A percentile compares a stretch with the other conserved stretches of the same genome.
Evolutionary conservation across 805 yeast genomes (phyloP).

Genomic region (Pichia kluyveri): DNA sequence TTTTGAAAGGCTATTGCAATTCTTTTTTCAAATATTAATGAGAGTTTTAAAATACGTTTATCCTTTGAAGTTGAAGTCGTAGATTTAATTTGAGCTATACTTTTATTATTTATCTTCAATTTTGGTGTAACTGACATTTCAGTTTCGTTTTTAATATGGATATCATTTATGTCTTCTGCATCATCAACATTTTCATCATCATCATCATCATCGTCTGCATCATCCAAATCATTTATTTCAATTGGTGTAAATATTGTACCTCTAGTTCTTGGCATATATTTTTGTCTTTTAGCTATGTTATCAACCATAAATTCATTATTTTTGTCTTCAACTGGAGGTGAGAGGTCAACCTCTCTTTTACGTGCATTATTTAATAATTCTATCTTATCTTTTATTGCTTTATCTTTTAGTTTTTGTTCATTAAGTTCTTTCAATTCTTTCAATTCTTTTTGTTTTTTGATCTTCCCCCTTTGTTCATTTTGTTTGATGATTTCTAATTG

Average conservation of each 20-base stretch:
- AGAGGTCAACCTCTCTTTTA: background rate
- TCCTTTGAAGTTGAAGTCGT: background rate
- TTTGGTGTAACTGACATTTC: too few species aligned
- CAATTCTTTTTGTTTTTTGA: background rate
- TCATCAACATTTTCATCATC: background rate
- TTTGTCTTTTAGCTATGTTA: background rate
- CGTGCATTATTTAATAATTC: background rate
- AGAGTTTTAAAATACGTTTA: background rate
- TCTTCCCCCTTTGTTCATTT: background rate
- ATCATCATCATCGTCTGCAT: constrained; percentile 1
- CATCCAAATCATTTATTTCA: constrained; percentile 11
- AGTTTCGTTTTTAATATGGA: background rate
- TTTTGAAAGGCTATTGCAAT: constrained; percentile 7
- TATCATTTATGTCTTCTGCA: background rate
- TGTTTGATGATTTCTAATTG: background rate
- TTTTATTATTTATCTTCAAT: background rate
- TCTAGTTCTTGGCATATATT: constrained; percentile 1
- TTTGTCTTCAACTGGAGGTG: background rate
- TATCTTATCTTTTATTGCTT: background rate
- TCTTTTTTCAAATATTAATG: constrained; percentile 4
- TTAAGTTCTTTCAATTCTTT: background rate
- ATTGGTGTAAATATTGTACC: constrained; percentile 3
- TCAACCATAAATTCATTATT: background rate
- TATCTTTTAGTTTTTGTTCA: background rate
- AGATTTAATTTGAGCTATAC: background rate